Evolutionary conservation across 2,329 filamentous ascomycete genomes (phyloP).

Genomic region (Colletotrichum costaricense): DNA sequence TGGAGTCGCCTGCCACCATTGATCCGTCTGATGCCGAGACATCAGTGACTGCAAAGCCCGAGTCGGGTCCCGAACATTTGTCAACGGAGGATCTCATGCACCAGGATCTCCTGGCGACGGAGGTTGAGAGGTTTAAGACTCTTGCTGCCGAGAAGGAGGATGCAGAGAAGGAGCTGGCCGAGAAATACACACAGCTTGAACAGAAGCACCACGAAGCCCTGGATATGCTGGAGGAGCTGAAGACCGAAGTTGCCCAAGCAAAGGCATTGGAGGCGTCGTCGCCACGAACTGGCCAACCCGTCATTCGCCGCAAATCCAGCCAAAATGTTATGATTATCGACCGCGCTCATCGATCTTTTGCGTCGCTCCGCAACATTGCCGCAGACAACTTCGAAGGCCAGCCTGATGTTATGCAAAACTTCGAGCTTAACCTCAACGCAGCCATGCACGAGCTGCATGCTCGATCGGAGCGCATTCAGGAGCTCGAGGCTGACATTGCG

Average conservation of each 20-base stretch:
- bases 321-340: slow-evolving; percentile 90
- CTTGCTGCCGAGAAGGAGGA: slow-evolving; percentile 82
- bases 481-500: slow-evolving; percentile 86
- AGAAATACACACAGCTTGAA: slow-evolving; percentile 86
- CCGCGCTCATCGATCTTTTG: slow-evolving; percentile 90
- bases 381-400: slow-evolving; percentile 84
- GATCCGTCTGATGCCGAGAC: slow-evolving; percentile 72
- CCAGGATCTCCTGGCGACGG: slow-evolving; percentile 62
- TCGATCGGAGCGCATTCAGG: slow-evolving; percentile 89
- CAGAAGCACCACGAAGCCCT: slow-evolving; percentile 84
- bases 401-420: slow-evolving; percentile 89
- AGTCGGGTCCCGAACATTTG: slow-evolving; percentile 26
- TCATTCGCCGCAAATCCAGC: slow-evolving; percentile 93
- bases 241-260: slow-evolving; percentile 85
- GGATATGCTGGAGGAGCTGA: slow-evolving; percentile 90
- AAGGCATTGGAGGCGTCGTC: slow-evolving; percentile 69
- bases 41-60: slow-evolving; percentile 55
- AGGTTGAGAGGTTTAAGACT: slow-evolving; percentile 77
- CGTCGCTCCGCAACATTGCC: slow-evolving; percentile 88
- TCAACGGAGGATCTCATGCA: slow-evolving; percentile 50
- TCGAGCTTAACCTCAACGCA: slow-evolving; percentile 90
- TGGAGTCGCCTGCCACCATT: slow-evolving; percentile 76
- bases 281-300: slow-evolving; percentile 74
- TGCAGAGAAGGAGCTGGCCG: slow-evolving; percentile 77
- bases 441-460: slow-evolving; percentile 92